Base-by-base conservation (phyloP, 208 protist genomes). In the Crithidia thermophila region DNA sequence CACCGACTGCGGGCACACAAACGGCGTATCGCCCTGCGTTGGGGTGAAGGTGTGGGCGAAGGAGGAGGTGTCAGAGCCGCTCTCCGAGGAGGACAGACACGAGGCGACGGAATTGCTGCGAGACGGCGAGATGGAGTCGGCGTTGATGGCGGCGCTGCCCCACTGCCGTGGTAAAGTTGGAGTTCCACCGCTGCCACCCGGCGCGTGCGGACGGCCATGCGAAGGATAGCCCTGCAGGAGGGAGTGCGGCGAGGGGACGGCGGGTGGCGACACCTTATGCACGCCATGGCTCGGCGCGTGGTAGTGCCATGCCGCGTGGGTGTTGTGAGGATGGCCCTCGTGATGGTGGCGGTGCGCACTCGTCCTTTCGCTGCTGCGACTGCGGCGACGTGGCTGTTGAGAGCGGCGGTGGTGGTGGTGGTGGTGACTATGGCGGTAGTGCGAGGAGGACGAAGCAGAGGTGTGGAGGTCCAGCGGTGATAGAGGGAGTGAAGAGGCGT, bases 71-170 rank as follows among this genome's bases (percentile, higher is more conserved):
- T 23, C 51, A 18, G 51, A 57, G 18, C 14, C 37, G 13, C 49
- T 16, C 27, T 11, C 28, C 4, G 51, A 37, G 31, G 51, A 57
- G 4, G 51, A 57, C 14, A 57, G 51, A 33, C 51, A 42, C 16
- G 51, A 57, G 18, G 51, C 6, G 31, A 42, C 51, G 20, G 33
- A 57, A 33, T n/a, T 28, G 51, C 51, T 57, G 51, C 51, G 51
- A 16, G 51, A 42, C 23, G 14, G 8, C n/a, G 51, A 57, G 51
- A 33, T 31, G n/a, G 51, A 42, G 33, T 57, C 10, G 51, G 27
- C 18, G 27, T 30, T 31, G 27, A 53, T 18, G 49, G 27, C 42
- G n/a, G 8, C 4, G 16, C 18, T 36, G 4, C 5, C 49, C 28
- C 36, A 14, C 23, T 9, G 49, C 18, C n/a, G 49, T 53, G 28